Base-by-base conservation (phyloP, 2,329 filamentous ascomycete genomes). In the Hawksworthiomyces lignivorus region DNA sequence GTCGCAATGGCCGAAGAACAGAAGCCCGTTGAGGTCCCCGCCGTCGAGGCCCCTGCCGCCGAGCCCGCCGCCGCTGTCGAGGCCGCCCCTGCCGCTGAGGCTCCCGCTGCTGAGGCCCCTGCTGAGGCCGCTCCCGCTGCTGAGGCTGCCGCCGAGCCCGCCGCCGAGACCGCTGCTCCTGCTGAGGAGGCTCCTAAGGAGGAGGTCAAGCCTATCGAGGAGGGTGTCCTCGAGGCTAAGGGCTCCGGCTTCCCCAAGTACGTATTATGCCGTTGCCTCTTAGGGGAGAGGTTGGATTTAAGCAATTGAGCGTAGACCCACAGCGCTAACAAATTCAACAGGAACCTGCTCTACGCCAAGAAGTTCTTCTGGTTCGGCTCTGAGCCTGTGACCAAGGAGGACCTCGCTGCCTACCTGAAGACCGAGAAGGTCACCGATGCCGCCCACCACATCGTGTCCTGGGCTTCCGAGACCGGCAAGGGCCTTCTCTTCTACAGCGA, bases 381-480 rank as follows among this genome's bases (percentile, higher is more conserved):
- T 37, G 84, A 88, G 43, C 68, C 84, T 37, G 64, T 94, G 46
- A 78, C 88, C 57, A 67, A 78, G 54, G 83, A 90, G 67, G 74
- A 82, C 59, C 75, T 96, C 44, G 65, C 73, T 53, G 68, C 74
- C 55, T 96, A 90, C 72, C 74, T 94, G 54, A 87, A 88, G 68
- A 82, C 80, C 57, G 88, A 95, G 77, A 96, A 96, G 82, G 73
- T 82, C 43, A 73, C 81, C 41, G 73, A 75, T 48, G 64, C 82
- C 52, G 82, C 84, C 48, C 83, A 94, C 69, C 75, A 85, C 52
- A 83, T 84, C 54, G 83, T 80, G 53, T 84, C 92, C 27, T 96
- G 92, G 87, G 87, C 90, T 50, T 81, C 80, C 54, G 80, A 94
- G 73, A 96, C 90, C 46, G 90, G 90, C 63, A 94, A 94, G 74